Evolutionary conservation across 176 grass and related monocot species (phyloP), one percentile per base, ranked within the genome.

Genomic region (Aegilops tauschii): DNA sequence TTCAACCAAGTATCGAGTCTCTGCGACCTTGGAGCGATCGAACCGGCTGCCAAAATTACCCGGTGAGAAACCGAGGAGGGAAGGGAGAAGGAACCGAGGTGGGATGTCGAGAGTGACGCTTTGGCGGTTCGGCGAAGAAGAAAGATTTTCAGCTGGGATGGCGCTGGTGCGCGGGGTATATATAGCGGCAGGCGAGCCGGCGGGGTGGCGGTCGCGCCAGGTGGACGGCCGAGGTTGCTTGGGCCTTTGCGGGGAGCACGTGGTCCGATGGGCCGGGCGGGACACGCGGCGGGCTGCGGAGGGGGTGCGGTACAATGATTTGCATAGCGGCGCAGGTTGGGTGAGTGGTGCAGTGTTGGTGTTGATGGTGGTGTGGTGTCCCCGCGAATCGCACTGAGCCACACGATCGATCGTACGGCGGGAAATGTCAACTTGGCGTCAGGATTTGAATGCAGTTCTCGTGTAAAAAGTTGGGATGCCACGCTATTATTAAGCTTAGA

Each of bases 221-320:
- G 82, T 84, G 86, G 89, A 91, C 77, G 78, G 81, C 69, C 45
- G 75, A 17, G 39, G 39, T 80, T 31, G 66, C 78, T 45, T 29
- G 7, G 11, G 13, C n/a, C 34, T 83, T 83, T 30, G 23, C 31
- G 5, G 36, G 16, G 25, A 25, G 37, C 31, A 62, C 13, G 13
- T 14, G 42, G 79, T 58, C 5, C 13, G 64, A 9, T 27, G 13
- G 63, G 34, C 13, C 8, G 1, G n/a, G 47, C 1, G 77, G 61
- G 76, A 80, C 87, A 84, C 76, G 76, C 56, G 88, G 83, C 83
- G 83, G 4, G 9, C 31, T 5, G 1, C 1, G 23, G 50, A 47
- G 40, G 3, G 14, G 36, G 36, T 18, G 13, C 49, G 40, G 80
- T 78, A 70, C 80, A 69, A 88, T 83, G 80, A 77, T 76, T 65